These are phyloP conservation scores for Fagopyrum homotropicum DNA, from an alignment of 148 eudicot species.

Conservation along the genomic window DNA sequence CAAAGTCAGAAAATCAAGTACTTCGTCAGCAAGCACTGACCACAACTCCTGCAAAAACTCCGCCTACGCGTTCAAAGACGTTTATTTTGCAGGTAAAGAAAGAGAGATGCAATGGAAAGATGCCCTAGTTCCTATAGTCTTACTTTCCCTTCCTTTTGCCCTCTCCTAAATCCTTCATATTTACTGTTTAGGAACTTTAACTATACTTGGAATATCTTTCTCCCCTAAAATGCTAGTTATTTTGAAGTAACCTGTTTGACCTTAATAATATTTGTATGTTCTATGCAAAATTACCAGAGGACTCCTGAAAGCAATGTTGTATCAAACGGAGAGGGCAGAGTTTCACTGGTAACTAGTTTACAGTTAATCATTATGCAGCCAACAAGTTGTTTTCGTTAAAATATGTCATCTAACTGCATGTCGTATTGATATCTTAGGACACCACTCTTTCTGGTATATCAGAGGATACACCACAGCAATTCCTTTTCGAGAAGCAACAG, in stretches of 20 bases:
- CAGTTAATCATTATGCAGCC: background rate
- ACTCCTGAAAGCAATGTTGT: slow-evolving; percentile 67
- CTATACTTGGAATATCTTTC: background rate
- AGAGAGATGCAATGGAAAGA: background rate
- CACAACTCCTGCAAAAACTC: slow-evolving; percentile 72
- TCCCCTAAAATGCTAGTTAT: background rate
- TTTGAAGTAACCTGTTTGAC: background rate
- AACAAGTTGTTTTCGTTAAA: background rate
- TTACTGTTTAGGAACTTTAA: background rate
- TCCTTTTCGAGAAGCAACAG: slow-evolving; percentile 92
- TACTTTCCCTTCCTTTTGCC: background rate
- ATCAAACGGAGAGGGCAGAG: slow-evolving; percentile 54
- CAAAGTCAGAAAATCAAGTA: slow-evolving; percentile 91
- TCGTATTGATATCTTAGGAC: slow-evolving; percentile 32
- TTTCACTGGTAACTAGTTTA: slow-evolving; percentile 32
- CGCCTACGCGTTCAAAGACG: slow-evolving; percentile 67
- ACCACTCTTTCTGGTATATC: slow-evolving; percentile 41
- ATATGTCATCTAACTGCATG: background rate
- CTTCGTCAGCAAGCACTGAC: slow-evolving; percentile 98
- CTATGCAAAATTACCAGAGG: slow-evolving; percentile 42
- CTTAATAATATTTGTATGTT: background rate
- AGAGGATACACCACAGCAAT: slow-evolving; percentile 88
- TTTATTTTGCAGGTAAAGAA: slow-evolving; percentile 52
- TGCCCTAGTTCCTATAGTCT: background rate
- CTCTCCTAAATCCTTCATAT: too few species aligned